Evolutionary conservation across 2,329 filamentous ascomycete genomes (phyloP), one percentile per base, ranked within the genome.

Genomic region (Alternaria conjuncta): DNA sequence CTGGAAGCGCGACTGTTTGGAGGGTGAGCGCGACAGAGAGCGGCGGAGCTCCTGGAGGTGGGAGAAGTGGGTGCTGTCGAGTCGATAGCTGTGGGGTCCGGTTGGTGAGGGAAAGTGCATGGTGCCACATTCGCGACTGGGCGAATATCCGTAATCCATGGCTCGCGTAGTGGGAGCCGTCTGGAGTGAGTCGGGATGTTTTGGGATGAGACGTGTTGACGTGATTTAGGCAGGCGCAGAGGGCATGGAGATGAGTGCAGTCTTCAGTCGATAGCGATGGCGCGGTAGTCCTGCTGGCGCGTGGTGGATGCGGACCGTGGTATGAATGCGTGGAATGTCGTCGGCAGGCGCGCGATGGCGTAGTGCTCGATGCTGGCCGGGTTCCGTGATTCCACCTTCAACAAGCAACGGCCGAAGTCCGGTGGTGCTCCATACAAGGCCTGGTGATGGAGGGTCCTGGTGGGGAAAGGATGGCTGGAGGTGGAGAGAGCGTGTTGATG

Each of bases 1-100:
- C 60, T 88, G 86, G 78, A 96, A 95, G 72, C 87, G 86, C 61
- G 86, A 86, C 46, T 84, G 84, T 79, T 96, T 97, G 30, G 95
- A 97, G 11, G 95, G 95, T n/a, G 95, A 97, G 73, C 94, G 88
- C 61, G 94, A 97, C 67, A 97, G 86, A 25, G 95, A 97, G 71
- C 93, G 92, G 69, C 94, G 88, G 62, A 97, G 85, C 74, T 93
- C 92, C 76, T 93, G 88, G 67, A 97, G 92, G 63, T 92, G 90
- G 55, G 92, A 89, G 65, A 92, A 90, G 64, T 78, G 73, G 62
- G 72, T 67, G 68, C 93, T 89, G 83, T 97, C 92, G 73, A 95
- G 91, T 81, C 92, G 90, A 79, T 93, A 92, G 65, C 89, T 88
- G 74, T 92, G 90, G 51, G 75, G 70, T 65, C 79, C 77, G 12